phyloP scores from a whole-genome alignment of 331 rosid genomes.

The Stylosanthes scabra region DNA sequence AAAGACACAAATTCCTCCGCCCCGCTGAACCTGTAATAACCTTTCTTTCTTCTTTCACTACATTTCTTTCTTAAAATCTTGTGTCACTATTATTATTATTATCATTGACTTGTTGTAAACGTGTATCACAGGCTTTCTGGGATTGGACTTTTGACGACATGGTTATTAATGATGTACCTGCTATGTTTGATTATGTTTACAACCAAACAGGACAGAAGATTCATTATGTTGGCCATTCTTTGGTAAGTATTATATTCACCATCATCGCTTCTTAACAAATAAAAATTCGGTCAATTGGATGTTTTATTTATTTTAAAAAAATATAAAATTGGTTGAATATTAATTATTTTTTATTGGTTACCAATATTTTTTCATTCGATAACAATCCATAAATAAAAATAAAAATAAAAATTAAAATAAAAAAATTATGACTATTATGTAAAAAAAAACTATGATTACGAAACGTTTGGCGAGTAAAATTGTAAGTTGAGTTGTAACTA shows the following conservation, averaged over 20 bases:
- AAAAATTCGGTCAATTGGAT: too few species aligned
- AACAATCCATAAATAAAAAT: too few species aligned
- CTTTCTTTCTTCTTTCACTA: neutral
- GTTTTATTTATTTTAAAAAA: too few species aligned
- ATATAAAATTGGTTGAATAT: too few species aligned
- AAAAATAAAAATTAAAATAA: too few species aligned
- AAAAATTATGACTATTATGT: too few species aligned
- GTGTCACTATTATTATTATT: neutral
- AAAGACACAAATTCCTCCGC: slow-evolving; percentile 52
- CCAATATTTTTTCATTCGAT: too few species aligned
- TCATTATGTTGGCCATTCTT: slow-evolving; percentile 82
- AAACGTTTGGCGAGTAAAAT: too few species aligned
- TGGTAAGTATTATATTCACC: slow-evolving; percentile 46
- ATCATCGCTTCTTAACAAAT: too few species aligned
- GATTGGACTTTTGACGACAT: slow-evolving; percentile 88
- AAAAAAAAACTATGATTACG: too few species aligned
- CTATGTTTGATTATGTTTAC: slow-evolving; percentile 62
- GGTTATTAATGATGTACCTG: slow-evolving; percentile 68
- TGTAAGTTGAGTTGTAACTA: slow-evolving; percentile 7
- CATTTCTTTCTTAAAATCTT: too few species aligned
- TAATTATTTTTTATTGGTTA: too few species aligned
- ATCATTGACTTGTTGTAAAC: neutral
- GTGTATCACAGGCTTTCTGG: slow-evolving; percentile 63
- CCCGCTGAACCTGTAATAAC: slow-evolving; percentile 46
- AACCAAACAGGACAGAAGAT: slow-evolving; percentile 69